Base-by-base conservation (phyloP, 106 monocot species). In the Platanthera zijinensis region DNA sequence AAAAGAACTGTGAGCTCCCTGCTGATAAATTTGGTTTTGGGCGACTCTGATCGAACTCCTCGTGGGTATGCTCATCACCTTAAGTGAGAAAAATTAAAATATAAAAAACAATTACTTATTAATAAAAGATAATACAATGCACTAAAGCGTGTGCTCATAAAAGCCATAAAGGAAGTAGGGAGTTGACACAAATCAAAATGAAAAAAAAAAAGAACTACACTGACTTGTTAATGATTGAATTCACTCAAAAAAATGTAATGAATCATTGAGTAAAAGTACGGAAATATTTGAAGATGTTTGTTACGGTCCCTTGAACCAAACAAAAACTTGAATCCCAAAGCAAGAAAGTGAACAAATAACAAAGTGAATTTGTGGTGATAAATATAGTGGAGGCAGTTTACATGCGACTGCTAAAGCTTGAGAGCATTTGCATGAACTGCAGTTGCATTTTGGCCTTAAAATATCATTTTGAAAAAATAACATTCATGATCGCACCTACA, bases 1-100 rank as follows among this genome's bases (percentile, higher is more conserved):
- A 83, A 56, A 74, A 56, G 54, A 77, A 67, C 73, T 89, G 90
- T 57, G 88, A 32, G 77, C 72, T 72, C 52, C 89, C 89, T 66
- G 85, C 49, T 2, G 85, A 81, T 61, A 85, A 54, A 53, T 32
- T 63, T 19, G 83, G 71, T 21, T 83, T 90, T 17, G 59, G 32
- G 11, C 80, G 76, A 76, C 61, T 82, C 39, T 89, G 84, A 14
- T 52, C 72, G 19, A 47, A 56, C 74, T 85, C 84, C 51, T 67
- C 74, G 66, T 79, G 82, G 5, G 57, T 62, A 73, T 74, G 68
- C 67, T 77, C 83, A 75, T 79, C 77, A 47, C 80, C 84, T 91
- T 6, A 70, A 70, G 17, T 48, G 48, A 18, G 48, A 12, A 30
- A 66, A 66, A 53, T 39, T 13, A 66, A 30, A 32, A 10, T 32